phyloP scores from a whole-genome alignment of 2,329 filamentous ascomycete genomes.

The Diplocarpon mali region DNA sequence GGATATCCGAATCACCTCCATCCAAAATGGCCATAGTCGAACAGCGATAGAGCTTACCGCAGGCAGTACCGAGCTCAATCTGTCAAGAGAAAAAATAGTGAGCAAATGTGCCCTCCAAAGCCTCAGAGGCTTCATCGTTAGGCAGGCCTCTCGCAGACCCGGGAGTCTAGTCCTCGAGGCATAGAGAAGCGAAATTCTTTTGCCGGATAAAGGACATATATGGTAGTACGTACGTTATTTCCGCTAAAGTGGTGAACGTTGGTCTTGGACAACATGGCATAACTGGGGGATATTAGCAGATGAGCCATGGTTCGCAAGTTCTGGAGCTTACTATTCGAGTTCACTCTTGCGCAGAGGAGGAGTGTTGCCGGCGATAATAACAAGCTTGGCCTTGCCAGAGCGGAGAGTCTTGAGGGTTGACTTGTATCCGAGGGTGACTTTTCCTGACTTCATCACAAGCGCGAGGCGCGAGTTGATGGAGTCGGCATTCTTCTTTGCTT shows the following conservation, averaged over 20 bases:
- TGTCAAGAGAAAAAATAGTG: constrained; percentile 42
- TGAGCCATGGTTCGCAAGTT: background rate
- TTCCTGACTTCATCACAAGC: constrained; percentile 55
- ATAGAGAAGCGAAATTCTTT: constrained; percentile 9
- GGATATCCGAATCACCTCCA: constrained; percentile 96
- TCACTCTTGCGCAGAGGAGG: constrained; percentile 96
- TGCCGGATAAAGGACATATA: constrained; percentile 15
- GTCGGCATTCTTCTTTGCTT: constrained; percentile 78
- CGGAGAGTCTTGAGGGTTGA: constrained; percentile 82
- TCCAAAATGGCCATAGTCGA: constrained; percentile 95
- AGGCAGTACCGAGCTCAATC: constrained; percentile 97
- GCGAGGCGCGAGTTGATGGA: constrained; percentile 54
- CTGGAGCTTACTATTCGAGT: constrained; percentile 55
- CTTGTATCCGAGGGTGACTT: constrained; percentile 86
- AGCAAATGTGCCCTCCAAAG: constrained; percentile 73
- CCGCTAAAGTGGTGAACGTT: constrained; percentile 96
- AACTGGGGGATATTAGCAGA: constrained; percentile 32
- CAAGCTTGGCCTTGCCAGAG: constrained; percentile 95
- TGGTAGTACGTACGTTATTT: constrained; percentile 78
- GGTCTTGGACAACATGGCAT: constrained; percentile 86
- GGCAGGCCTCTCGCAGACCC: constrained; percentile 42
- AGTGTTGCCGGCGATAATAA: constrained; percentile 93
- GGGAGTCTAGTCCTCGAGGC: constrained; percentile 16
- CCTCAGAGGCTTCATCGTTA: constrained; percentile 83
- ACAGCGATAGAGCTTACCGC: constrained; percentile 98